phyloP scores from a whole-genome alignment of 2,329 filamentous ascomycete genomes.

The Verticillium tricorpus region DNA sequence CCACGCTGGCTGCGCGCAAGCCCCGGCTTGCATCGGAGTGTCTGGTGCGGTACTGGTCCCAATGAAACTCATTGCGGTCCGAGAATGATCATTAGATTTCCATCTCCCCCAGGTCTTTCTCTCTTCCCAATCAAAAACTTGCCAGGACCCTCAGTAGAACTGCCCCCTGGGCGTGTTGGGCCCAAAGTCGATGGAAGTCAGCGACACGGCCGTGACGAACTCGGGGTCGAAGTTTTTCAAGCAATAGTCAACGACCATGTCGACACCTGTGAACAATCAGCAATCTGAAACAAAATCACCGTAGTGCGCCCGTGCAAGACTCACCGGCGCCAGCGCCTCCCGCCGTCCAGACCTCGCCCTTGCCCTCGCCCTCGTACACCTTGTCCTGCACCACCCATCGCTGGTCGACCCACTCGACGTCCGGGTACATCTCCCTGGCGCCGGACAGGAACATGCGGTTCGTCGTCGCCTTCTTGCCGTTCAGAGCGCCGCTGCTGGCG shows the following conservation, averaged over 20 bases:
- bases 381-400: conserved; percentile 33
- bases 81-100: no score
- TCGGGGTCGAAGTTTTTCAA: neutral
- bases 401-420: conserved; percentile 30
- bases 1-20: no score
- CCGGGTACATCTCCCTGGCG: conserved; percentile 23
- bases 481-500: conserved; percentile 27
- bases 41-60: no score
- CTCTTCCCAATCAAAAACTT: no score
- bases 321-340: conserved; percentile 31
- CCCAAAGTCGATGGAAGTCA: neutral
- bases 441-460: conserved; percentile 24
- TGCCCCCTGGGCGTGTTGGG: neutral
- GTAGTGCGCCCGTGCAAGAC: conserved; percentile 1
- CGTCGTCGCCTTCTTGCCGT: conserved; percentile 32
- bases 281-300: neutral
- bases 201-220: neutral
- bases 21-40: no score
- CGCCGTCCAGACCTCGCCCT: conserved; percentile 30
- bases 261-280: neutral
- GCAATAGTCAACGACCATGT: neutral
- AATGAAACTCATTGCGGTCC: no score
- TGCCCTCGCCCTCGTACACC: conserved; percentile 16
- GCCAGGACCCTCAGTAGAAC: neutral
- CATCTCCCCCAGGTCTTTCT: no score